Base-by-base conservation (phyloP, 495 filamentous ascomycete species). In the Tuber brumale region DNA sequence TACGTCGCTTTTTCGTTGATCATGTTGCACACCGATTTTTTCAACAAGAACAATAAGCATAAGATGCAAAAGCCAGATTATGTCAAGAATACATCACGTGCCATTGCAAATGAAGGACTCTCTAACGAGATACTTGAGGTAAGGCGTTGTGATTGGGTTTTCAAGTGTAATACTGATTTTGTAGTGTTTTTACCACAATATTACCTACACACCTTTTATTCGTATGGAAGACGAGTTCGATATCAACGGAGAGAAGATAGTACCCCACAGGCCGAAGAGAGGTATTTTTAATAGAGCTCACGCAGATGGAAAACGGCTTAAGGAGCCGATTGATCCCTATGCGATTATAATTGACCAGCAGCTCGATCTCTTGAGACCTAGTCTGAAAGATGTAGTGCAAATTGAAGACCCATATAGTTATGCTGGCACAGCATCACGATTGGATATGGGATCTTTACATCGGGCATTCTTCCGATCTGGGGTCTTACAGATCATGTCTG, bases 41-140 rank as follows among this genome's bases (percentile, higher is more conserved):
- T 97, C 89, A 99, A 99, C 87, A 97, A 95, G 84, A 98, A 97
- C 86, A 98, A 98, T 84, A 98, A 97, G 85, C 89, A 94, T 81
- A 99, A 98, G 84, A 99, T 99, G 95, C 94, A 97, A 83, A 96
- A 96, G 80, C 87, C 87, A 0, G 95, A 98, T 76, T 99, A 99
- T 83, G 88, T 97, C 73, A 98, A 96, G 84, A 98, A 97, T 83
- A 95, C 94, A 21, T 80, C 80, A 14, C 70, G 70, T 61, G 77
- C 80, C 10, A 82, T 82, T 46, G 89, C 90, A 14, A 92, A 92
- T 1, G 93, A 97, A 82, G 94, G 94, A 21, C 92, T 98, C 37
- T 91, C 92, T 42, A 94, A 95, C 74, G 95, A 97, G 73, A 93
- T 98, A 42, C 87, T 97, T 9, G 94, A 92, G 77, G 77, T 79